These are phyloP conservation scores for Cercospora brassicicola DNA, from an alignment of 2,329 filamentous ascomycete genomes.

Conservation along the genomic window DNA sequence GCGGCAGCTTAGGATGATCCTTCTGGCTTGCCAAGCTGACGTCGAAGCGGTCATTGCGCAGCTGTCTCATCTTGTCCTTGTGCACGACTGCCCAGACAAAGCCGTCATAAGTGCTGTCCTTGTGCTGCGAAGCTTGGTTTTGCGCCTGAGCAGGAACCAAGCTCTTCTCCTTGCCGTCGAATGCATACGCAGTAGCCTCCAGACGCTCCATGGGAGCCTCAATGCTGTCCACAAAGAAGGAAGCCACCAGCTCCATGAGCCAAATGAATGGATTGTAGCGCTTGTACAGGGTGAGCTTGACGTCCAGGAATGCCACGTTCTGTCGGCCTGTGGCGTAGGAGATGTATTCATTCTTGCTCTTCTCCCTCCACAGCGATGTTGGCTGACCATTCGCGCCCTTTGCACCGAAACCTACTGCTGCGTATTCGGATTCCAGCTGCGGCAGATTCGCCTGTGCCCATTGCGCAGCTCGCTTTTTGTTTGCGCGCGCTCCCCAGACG, in stretches of 20 bases:
- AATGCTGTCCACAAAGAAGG: conserved; percentile 79
- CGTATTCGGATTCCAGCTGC: conserved; percentile 76
- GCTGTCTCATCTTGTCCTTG: conserved; percentile 87
- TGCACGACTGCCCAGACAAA: conserved; percentile 96
- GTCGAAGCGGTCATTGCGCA: conserved; percentile 92
- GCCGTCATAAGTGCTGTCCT: conserved; percentile 71
- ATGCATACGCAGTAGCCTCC: conserved; percentile 79
- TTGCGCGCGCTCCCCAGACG: conserved; percentile 74
- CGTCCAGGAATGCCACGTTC: conserved; percentile 87
- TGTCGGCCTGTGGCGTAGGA: conserved; percentile 88
- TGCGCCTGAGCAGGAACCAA: conserved; percentile 65
- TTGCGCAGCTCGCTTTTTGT: conserved; percentile 73
- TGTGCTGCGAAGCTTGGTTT: conserved; percentile 45
- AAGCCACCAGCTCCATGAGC: conserved; percentile 65
- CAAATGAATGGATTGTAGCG: conserved; percentile 76
- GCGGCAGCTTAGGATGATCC: conserved; percentile 84
- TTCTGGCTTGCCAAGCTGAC: conserved; percentile 89
- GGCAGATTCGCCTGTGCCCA: conserved; percentile 78
- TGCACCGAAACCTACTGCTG: conserved; percentile 76
- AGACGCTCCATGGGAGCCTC: conserved; percentile 67
- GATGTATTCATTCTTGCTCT: conserved; percentile 79
- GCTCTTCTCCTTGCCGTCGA: conserved; percentile 85
- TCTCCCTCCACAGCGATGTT: conserved; percentile 74
- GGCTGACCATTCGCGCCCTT: conserved; percentile 43
- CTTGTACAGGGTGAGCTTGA: conserved; percentile 78